Evolutionary conservation across 352 stramenopile species (phyloP).

Genomic region (Phytopythium cucurbitacearum): DNA sequence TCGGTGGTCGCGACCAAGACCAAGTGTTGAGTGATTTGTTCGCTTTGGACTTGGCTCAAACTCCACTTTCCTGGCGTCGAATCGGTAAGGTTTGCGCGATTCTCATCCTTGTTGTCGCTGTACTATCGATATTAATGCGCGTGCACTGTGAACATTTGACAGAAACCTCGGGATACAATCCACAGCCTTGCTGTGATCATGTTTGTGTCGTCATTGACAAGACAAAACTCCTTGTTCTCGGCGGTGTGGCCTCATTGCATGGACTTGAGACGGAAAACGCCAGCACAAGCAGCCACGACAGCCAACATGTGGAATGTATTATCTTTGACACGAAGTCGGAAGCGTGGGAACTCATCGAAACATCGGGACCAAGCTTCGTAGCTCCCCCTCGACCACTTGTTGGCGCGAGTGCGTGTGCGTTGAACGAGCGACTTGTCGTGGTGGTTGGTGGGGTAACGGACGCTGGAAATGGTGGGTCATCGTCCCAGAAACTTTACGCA

Average conservation of each 20-base stretch:
- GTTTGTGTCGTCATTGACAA: conserved; percentile 39
- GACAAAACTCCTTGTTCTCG: conserved; percentile 56
- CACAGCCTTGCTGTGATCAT: conserved; percentile 50
- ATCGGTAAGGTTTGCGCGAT: conserved; percentile 27
- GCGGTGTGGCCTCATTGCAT: conserved; percentile 48
- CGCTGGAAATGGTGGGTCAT: conserved; percentile 13
- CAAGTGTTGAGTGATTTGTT: conserved; percentile 70
- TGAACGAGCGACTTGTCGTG: conserved; percentile 54
- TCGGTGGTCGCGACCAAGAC: conserved; percentile 63
- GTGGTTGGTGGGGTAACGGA: conserved; percentile 57
- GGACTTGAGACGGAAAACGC: conserved; percentile 14
- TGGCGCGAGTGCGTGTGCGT: conserved; percentile 31
- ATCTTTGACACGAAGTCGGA: conserved; percentile 52
- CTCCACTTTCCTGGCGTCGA: conserved; percentile 33
- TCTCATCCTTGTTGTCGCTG: neutral
- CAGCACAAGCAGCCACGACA: conserved; percentile 7
- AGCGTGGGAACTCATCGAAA: conserved; percentile 31
- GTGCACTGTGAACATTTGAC: no score
- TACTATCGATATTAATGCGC: no score
- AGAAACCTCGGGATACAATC: conserved; percentile 10
- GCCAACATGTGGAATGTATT: conserved; percentile 11
- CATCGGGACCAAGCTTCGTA: conserved; percentile 28
- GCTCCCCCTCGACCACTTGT: conserved; percentile 33
- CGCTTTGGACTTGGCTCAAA: conserved; percentile 45
- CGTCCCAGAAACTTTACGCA: conserved; percentile 50